Base-by-base conservation (phyloP, 345 rosid genomes). In the Kandelia obovata region DNA sequence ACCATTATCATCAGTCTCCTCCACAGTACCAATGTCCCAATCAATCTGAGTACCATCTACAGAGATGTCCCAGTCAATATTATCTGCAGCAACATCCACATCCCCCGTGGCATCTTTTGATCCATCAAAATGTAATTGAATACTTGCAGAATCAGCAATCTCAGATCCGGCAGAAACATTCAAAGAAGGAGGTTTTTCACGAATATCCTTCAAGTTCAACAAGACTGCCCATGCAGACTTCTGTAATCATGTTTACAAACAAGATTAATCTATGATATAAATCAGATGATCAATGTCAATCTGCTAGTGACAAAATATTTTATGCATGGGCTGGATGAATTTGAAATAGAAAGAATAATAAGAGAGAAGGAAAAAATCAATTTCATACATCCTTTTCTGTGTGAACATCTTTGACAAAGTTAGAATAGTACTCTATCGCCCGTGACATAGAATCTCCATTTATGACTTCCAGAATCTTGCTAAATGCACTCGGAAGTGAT, bases 1-100 rank as follows among this genome's bases (percentile, higher is more conserved):
- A 64, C 92, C 86, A 67, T 69, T 43, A 65, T 89, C 89, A 74
- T 89, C 92, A 58, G 84, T 80, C 81, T 88, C 97, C 81, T 88
- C 99, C 69, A 82, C 80, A 73, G 86, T 76, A 61, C 92, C 89
- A 75, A 91, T 88, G 77, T 92, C 99, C 99, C 99, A 89, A 81
- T 92, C 93, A 78, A 95, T 95, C 71, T 88, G 87, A 71, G 89
- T 71, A 57, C 76, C 78, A 68, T 89, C 96, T 73, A 89, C 92
- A 30, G 96, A 81, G 62, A 94, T 89, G 78, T 91, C 97, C 98
- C 98, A 94, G 76, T 91, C 97, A 73, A 91, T 86, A 76, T 64
- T 74, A 71, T 86, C 87, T 23, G 85, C 77, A 61, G 81, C 75
- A 67, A 63, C 82, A 76, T 85, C 86, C 71, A 68, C 61, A 63